Conservation (phyloP, 73 alveolate species). For the Paramecium primaurelia region DNA sequence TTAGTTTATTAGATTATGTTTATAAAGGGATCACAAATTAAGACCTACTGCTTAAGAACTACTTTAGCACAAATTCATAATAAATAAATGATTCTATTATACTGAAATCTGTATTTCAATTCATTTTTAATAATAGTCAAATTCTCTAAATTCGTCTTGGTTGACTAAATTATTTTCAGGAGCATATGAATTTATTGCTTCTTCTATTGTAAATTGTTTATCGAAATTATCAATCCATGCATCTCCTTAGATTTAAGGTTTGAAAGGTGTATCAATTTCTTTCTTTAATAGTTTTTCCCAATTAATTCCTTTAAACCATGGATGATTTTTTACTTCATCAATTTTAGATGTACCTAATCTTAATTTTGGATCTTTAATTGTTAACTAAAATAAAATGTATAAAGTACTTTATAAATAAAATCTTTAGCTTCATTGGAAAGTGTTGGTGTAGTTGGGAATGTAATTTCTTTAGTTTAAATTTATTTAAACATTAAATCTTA, state of each 20-base stretch:
- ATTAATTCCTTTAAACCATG: constrained; percentile 76
- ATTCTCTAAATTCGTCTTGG: constrained; percentile 33
- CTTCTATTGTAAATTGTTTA: constrained; percentile 61
- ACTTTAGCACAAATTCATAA: constrained; percentile 51
- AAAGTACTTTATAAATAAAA: constrained; percentile 59
- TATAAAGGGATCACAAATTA: constrained; percentile 33
- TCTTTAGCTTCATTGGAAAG: constrained; percentile 69
- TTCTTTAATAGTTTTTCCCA: constrained; percentile 52
- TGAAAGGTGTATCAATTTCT: constrained; percentile 64
- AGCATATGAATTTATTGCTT: constrained; percentile 62
- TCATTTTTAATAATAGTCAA: constrained; percentile 29
- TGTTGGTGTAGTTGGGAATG: constrained; percentile 63
- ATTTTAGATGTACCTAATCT: constrained; percentile 74
- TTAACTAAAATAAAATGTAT: background rate
- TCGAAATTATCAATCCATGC: constrained; percentile 56
- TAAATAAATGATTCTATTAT: background rate
- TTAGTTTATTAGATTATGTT: constrained; percentile 44
- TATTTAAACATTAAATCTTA: constrained; percentile 66
- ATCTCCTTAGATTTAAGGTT: constrained; percentile 58
- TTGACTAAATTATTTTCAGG: background rate
- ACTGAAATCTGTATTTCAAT: background rate
- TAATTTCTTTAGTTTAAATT: constrained; percentile 58
- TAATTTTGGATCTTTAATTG: constrained; percentile 70
- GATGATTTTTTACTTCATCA: constrained; percentile 81
- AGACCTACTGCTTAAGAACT: constrained; percentile 63